Base-by-base conservation (phyloP, 2,329 filamentous ascomycete genomes). In the Colletotrichum falcatum region DNA sequence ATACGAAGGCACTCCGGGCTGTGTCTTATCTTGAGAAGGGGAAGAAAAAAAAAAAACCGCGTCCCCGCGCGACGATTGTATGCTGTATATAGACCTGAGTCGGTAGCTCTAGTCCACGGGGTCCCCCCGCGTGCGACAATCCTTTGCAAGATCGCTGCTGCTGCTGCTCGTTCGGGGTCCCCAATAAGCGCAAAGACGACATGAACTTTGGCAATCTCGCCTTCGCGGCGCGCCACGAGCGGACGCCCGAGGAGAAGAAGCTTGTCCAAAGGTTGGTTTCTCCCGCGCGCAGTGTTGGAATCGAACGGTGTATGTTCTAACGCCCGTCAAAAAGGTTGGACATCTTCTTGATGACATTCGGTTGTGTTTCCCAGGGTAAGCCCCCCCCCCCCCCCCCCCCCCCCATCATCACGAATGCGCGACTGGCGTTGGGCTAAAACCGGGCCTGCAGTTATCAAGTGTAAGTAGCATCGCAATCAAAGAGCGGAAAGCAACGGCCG, bases 301-400 rank as follows among this genome's bases (percentile, higher is more conserved):
- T 23, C n/a, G 11, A 37, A n/a, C 12, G 5, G 5, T 23, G 18
- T 23, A 2, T 23, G 18, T 23, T 26, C 33, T 37, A 23, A 55
- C n/a, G 30, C 33, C 11, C n/a, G 30, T n/a, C 11, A 2, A 2
- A 7, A 46, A 54, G 65, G 28, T 26, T 74, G 53, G 73, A 74
- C 28, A 55, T 74, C 4, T 74, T 74, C 20, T 46, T 74, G 28
- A 68, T 74, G 61, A 73, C 73, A 1, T 74, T 74, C 30, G 73
- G 73, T 5, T 74, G 73, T 37, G 61, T 74, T 60, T 73, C 73
- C 5, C 73, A 74, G 58, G 64, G 73, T 70, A 55, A 61, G 35
- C 23, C 14, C 3, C n/a, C n/a, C n/a, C n/a, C n/a, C n/a, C n/a
- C n/a, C n/a, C n/a, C n/a, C n/a, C n/a, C n/a, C n/a, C n/a, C n/a